phyloP scores from a whole-genome alignment of 768 basidiomycete genomes.

The Pisolithus tinctorius region DNA sequence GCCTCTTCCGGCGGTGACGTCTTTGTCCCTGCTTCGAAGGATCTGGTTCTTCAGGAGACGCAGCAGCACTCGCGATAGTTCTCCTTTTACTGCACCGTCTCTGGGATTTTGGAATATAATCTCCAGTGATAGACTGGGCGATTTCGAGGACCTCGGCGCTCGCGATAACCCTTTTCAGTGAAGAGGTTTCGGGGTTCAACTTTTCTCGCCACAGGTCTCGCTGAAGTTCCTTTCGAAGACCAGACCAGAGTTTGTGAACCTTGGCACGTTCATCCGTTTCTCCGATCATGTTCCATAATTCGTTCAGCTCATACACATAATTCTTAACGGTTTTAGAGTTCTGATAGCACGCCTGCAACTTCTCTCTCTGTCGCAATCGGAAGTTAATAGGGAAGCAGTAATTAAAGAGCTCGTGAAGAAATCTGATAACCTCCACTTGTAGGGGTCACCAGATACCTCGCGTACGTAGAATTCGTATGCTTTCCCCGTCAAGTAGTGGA shows the following conservation, averaged over 20 bases:
- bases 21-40: neutral
- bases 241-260: conserved; percentile 31
- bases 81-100: too few relatives aligned
- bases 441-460: conserved; percentile 18
- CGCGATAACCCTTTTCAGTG: conserved; percentile 18
- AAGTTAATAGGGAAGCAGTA: conserved; percentile 30
- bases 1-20: neutral
- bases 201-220: conserved; percentile 22
- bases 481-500: conserved; percentile 25
- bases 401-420: conserved; percentile 31
- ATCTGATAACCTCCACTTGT: conserved; percentile 20
- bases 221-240: conserved; percentile 20
- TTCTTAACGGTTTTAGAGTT: conserved; percentile 20
- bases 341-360: conserved; percentile 19
- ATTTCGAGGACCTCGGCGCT: conserved; percentile 29
- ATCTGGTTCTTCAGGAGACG: neutral
- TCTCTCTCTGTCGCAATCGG: conserved; percentile 16
- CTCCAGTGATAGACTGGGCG: conserved; percentile 3
- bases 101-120: neutral
- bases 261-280: conserved; percentile 18
- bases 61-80: neutral
- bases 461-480: conserved; percentile 29
- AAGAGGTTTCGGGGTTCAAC: conserved; percentile 20
- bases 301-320: conserved; percentile 30
- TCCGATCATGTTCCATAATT: conserved; percentile 29